A percentile compares a stretch with the other conserved stretches of the same genome.
Evolutionary conservation across 192 early-diverging fungal genomes (phyloP).

Genomic region (Paraglomus occultum): DNA sequence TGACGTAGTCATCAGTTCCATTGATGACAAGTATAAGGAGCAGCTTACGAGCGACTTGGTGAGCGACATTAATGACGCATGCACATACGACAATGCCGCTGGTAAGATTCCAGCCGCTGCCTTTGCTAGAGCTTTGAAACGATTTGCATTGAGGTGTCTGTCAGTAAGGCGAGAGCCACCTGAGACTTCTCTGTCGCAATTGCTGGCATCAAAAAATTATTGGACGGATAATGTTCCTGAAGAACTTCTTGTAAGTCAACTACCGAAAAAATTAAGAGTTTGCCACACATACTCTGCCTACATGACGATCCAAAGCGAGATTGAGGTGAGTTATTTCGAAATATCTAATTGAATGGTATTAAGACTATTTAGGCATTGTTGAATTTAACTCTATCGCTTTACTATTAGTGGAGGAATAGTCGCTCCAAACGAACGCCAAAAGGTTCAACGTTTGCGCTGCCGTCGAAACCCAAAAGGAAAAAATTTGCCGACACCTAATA

Average conservation of each 20-base stretch:
- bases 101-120: constrained; percentile 5
- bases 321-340: too few relatives aligned
- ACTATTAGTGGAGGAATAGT: too few relatives aligned
- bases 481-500: too few relatives aligned
- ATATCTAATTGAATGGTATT: too few relatives aligned
- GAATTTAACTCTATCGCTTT: too few relatives aligned
- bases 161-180: neutral
- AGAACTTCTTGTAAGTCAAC: neutral
- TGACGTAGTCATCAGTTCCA: neutral
- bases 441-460: too few relatives aligned
- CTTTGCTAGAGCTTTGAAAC: constrained; percentile 17
- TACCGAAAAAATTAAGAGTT: neutral
- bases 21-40: constrained; percentile 25
- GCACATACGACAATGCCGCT: neutral
- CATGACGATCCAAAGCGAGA: neutral
- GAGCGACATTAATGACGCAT: neutral
- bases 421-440: too few relatives aligned
- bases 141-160: constrained; percentile 19
- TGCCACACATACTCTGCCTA: neutral
- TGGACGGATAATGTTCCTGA: neutral
- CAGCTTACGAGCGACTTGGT: neutral
- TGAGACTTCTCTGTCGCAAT: neutral
- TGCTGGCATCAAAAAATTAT: neutral
- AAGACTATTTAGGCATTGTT: too few relatives aligned
- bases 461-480: too few relatives aligned